phyloP scores from a whole-genome alignment of 2,329 filamentous ascomycete genomes.

The Coniochaeta sp. region DNA sequence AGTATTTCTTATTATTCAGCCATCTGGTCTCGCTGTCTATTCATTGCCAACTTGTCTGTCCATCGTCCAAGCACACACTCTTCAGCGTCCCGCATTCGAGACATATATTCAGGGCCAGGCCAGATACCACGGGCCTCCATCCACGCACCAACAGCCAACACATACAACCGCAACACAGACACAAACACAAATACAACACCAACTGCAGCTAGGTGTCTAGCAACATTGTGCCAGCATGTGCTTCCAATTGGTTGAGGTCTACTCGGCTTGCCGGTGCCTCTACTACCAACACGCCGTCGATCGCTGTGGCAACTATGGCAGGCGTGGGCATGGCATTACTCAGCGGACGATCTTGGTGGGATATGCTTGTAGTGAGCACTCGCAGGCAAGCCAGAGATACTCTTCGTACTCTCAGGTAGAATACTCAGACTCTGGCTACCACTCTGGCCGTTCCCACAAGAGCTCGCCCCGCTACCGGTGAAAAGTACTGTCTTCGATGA shows the following conservation, averaged over 20 bases:
- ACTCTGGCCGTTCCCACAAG: slow-evolving; percentile 38
- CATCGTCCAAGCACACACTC: background rate
- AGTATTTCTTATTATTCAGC: background rate
- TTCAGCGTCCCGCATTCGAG: background rate
- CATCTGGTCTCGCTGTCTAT: background rate
- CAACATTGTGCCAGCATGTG: slow-evolving; percentile 55
- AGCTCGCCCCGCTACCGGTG: slow-evolving; percentile 37
- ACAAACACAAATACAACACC: no score
- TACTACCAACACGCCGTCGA: slow-evolving; percentile 86
- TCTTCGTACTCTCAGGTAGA: slow-evolving; percentile 29
- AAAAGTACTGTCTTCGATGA: slow-evolving; percentile 45
- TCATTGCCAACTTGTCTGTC: background rate
- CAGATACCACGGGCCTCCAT: background rate
- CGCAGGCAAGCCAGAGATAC: slow-evolving; percentile 20
- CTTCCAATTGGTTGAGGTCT: slow-evolving; percentile 78
- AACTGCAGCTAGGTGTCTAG: slow-evolving; percentile 3
- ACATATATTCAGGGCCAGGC: slow-evolving; percentile 2
- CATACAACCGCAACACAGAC: background rate
- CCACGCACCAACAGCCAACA: background rate
- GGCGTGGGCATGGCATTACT: slow-evolving; percentile 62
- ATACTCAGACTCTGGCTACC: slow-evolving; percentile 50
- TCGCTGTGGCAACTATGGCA: slow-evolving; percentile 68
- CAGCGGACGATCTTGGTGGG: slow-evolving; percentile 76
- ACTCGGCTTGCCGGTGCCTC: slow-evolving; percentile 78
- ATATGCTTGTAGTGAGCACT: slow-evolving; percentile 62